Evolutionary conservation across 108 stramenopile genomes (phyloP).

Genomic region (Nannochloropsis granulata): DNA sequence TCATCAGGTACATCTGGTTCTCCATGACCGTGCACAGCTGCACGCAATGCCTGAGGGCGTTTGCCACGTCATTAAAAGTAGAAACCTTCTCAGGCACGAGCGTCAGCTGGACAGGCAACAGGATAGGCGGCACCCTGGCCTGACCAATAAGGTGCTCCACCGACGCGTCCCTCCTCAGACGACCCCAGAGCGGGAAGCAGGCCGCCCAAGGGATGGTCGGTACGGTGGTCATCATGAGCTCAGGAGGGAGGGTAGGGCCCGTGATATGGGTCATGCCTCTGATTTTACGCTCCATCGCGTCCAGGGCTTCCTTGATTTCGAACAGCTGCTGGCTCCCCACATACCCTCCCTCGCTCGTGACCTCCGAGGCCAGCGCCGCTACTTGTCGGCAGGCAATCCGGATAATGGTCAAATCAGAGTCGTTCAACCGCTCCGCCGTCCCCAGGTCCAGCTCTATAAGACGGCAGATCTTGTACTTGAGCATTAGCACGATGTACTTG

Average conservation of each 20-base stretch:
- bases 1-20: constrained; percentile 80
- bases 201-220: constrained; percentile 49
- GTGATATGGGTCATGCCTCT: not conserved
- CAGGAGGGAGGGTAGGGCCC: not conserved
- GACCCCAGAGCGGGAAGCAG: constrained; percentile 70
- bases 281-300: not conserved
- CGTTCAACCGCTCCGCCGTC: not conserved
- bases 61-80: constrained; percentile 62
- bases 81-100: constrained; percentile 67
- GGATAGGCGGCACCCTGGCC: constrained; percentile 50
- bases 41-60: constrained; percentile 64
- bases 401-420: not conserved
- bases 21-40: constrained; percentile 85
- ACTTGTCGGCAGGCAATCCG: not conserved
- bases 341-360: not conserved
- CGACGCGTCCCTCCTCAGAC: constrained; percentile 74
- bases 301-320: not conserved
- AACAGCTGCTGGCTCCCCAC: constrained; percentile 6
- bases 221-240: not conserved
- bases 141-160: constrained; percentile 61
- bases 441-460: not conserved
- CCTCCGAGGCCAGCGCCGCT: not conserved
- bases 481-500: not conserved
- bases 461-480: not conserved
- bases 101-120: constrained; percentile 84